phyloP scores from a whole-genome alignment of 345 rosid genomes.

The Aurinia saxatilis region DNA sequence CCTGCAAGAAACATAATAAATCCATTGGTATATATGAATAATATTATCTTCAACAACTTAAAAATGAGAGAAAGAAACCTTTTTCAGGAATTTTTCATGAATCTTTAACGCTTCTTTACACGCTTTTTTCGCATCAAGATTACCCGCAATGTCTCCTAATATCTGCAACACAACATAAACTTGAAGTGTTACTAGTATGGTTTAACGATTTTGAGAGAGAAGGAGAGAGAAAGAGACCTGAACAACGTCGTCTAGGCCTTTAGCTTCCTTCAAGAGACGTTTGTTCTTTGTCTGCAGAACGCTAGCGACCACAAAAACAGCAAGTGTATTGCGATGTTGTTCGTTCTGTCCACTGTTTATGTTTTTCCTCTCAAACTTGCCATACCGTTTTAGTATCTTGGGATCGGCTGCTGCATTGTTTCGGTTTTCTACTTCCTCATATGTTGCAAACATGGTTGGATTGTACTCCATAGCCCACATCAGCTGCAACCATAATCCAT shows the following conservation, averaged over 20 bases:
- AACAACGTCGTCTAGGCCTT: constrained; percentile 85
- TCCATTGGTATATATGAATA: background rate
- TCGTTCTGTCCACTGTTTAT: constrained; percentile 45
- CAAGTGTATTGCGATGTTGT: constrained; percentile 44
- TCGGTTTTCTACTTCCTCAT: constrained; percentile 40
- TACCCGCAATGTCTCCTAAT: constrained; percentile 62
- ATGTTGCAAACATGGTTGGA: constrained; percentile 63
- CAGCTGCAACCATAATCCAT: constrained; percentile 51
- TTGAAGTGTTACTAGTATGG: background rate
- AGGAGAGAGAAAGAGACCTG: constrained; percentile 39
- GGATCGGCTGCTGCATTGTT: constrained; percentile 23
- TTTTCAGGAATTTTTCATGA: constrained; percentile 65
- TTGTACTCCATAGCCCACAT: constrained; percentile 99
- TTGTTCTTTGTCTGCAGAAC: constrained; percentile 86
- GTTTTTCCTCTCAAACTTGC: constrained; percentile 71
- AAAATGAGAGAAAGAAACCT: constrained; percentile 33
- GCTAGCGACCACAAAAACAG: constrained; percentile 82
- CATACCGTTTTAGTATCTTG: constrained; percentile 64
- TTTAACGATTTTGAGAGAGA: background rate
- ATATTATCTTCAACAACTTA: background rate
- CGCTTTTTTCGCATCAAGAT: constrained; percentile 77
- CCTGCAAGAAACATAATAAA: constrained; percentile 4
- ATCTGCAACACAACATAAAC: constrained; percentile 37
- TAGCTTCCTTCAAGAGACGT: constrained; percentile 74
- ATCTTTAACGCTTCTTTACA: constrained; percentile 77